Evolutionary conservation across 1,284 basidiomycete species (phyloP).

Genomic region (Coriolopsis trogii): DNA sequence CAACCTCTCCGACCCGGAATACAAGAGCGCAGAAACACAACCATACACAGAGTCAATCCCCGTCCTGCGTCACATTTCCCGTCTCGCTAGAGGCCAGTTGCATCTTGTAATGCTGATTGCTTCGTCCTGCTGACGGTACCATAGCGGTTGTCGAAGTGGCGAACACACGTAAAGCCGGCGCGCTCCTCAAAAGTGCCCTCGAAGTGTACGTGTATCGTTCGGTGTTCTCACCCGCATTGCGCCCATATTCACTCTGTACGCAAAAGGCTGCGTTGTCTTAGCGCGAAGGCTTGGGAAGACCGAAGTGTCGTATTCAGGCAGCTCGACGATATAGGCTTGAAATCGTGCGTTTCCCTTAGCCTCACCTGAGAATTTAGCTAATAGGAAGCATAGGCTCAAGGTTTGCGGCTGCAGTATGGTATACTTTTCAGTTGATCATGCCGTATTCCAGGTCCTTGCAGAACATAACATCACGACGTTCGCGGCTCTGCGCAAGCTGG

Average conservation of each 20-base stretch:
- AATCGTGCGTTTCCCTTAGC: conserved; percentile 61
- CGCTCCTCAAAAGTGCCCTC: conserved; percentile 67
- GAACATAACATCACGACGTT: conserved; percentile 71
- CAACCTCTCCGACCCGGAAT: conserved; percentile 65
- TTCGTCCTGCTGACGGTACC: not conserved
- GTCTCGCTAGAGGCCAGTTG: conserved; percentile 64
- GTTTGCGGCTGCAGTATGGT: conserved; percentile 30
- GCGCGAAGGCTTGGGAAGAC: conserved; percentile 85
- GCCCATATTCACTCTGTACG: too few relatives aligned
- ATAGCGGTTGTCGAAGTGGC: conserved; percentile 76
- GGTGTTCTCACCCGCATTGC: not conserved
- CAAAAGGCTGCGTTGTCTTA: conserved; percentile 74
- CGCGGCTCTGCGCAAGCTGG: conserved; percentile 54
- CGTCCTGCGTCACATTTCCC: conserved; percentile 67
- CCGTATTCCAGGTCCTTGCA: conserved; percentile 59
- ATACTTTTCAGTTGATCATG: not conserved
- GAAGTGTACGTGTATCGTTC: conserved; percentile 62
- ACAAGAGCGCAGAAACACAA: conserved; percentile 70
- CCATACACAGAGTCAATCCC: conserved; percentile 66
- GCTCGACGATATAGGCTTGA: conserved; percentile 82
- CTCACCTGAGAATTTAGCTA: not conserved
- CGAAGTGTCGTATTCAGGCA: conserved; percentile 78
- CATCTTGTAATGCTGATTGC: not conserved
- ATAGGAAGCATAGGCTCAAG: conserved; percentile 50
- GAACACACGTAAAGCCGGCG: conserved; percentile 60